Base-by-base conservation (phyloP, 2,329 filamentous ascomycete genomes). In the Aspergillus sp. region DNA sequence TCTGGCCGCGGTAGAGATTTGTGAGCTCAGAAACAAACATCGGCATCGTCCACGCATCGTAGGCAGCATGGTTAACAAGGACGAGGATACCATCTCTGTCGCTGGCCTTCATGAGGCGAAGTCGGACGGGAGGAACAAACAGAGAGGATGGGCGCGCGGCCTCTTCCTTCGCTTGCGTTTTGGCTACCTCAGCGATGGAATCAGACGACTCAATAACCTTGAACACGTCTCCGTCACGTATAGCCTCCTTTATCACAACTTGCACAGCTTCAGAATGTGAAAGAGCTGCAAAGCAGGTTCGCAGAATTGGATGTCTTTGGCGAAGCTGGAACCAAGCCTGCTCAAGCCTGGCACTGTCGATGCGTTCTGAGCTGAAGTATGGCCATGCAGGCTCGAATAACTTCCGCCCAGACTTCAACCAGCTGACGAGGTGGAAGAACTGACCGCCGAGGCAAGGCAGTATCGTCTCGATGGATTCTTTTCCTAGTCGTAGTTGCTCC, bases 11-110 rank as follows among this genome's bases (percentile, higher is more conserved):
- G 45, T 72, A 72, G 10, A 71, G 54, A 1, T 56, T 54, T 10
- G 49, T 51, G 3, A 73, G 63, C 32, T 72, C 68, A 11, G 61
- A 50, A 9, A 70, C 51, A 7, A 72, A 57, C 41, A 63, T 63
- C 1, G 60, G 60, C 60, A 73, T 69, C 1, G 68, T 65, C 62
- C 67, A 71, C 2, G 69, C 69, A 40, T 73, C 70, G 49, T 72
- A 73, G 7, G 63, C 59, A 14, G 69, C 65, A 46, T 73, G 70
- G 38, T 72, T 66, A 24, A 73, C 59, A 26, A 65, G 60, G 9
- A 73, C 26, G 8, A 67, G 45, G 5, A 72, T 58, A 9, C 61
- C 62, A 44, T 71, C 67, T 19, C 56, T 51, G 24, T 62, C 62
- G n/a, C 47, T 52, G 2, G 58, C 63, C 22, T 59, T 63, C 22